Evolutionary conservation across 2,329 filamentous ascomycete species (phyloP).

Genomic region (Arthroderma sp.): DNA sequence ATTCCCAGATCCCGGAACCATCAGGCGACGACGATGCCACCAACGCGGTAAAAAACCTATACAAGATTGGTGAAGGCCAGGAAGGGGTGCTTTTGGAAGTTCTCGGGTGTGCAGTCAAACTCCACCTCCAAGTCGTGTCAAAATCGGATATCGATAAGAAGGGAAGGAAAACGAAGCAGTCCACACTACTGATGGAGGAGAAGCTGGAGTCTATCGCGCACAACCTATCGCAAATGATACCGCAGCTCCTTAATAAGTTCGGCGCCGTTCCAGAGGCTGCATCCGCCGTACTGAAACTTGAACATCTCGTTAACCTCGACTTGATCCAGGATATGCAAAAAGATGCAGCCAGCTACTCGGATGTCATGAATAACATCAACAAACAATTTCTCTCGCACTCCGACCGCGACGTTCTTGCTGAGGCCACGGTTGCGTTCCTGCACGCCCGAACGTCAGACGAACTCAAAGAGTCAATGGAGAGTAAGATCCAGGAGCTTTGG

Average conservation of each 20-base stretch:
- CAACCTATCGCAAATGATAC: constrained; percentile 65
- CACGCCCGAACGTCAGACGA: constrained; percentile 80
- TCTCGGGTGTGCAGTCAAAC: constrained; percentile 67
- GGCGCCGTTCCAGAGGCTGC: constrained; percentile 80
- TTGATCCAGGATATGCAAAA: constrained; percentile 81
- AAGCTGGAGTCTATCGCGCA: constrained; percentile 61
- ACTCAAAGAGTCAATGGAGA: constrained; percentile 70
- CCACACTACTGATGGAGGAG: constrained; percentile 51
- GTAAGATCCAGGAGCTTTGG: constrained; percentile 71
- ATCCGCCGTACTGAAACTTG: constrained; percentile 69
- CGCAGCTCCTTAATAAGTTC: constrained; percentile 79
- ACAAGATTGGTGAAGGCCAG: constrained; percentile 61
- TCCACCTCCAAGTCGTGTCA: constrained; percentile 51
- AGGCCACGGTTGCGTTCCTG: constrained; percentile 69
- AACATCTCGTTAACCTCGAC: constrained; percentile 74
- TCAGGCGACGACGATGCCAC: constrained; percentile 47
- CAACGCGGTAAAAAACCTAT: constrained; percentile 53
- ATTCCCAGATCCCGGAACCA: constrained; percentile 50
- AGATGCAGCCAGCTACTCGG: constrained; percentile 65
- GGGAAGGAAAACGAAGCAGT: constrained; percentile 43
- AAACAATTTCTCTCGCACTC: constrained; percentile 91
- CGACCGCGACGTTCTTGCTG: constrained; percentile 68
- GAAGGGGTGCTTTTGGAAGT: constrained; percentile 80
- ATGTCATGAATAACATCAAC: constrained; percentile 78
- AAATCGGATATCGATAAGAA: constrained; percentile 48